phyloP scores from a whole-genome alignment of 495 filamentous ascomycete species.

The Podospora didyma region DNA sequence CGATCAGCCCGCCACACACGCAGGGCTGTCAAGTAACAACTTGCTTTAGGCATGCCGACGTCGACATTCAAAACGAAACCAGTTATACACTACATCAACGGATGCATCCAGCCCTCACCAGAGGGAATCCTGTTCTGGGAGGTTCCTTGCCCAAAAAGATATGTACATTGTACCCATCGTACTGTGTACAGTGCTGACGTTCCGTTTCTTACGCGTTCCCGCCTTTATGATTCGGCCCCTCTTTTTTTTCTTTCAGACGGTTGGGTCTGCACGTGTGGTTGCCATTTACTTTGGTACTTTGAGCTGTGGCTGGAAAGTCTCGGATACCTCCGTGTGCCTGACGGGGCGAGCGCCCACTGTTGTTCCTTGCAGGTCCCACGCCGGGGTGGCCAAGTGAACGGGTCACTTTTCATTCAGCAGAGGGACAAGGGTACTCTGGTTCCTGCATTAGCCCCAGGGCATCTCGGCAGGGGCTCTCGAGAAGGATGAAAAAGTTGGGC shows the following conservation, averaged over 20 bases:
- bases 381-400: neutral
- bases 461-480: neutral
- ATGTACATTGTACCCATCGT: neutral
- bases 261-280: neutral
- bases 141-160: no score
- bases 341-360: neutral
- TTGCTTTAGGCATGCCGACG: no score
- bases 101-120: no score
- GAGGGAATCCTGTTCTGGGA: no score
- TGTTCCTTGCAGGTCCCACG: constrained; percentile 8
- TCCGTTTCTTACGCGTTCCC: neutral
- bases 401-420: neutral
- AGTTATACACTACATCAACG: no score
- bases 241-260: neutral
- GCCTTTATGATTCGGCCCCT: neutral
- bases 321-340: constrained; percentile 10
- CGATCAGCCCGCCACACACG: neutral
- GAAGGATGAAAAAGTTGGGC: neutral
- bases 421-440: constrained; percentile 3
- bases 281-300: constrained; percentile 2
- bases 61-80: no score
- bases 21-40: no score
- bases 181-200: neutral
- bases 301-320: constrained; percentile 1
- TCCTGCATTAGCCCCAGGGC: constrained; percentile 16